Conservation (phyloP, 352 stramenopile species). For the Phytophthora vignae region DNA sequence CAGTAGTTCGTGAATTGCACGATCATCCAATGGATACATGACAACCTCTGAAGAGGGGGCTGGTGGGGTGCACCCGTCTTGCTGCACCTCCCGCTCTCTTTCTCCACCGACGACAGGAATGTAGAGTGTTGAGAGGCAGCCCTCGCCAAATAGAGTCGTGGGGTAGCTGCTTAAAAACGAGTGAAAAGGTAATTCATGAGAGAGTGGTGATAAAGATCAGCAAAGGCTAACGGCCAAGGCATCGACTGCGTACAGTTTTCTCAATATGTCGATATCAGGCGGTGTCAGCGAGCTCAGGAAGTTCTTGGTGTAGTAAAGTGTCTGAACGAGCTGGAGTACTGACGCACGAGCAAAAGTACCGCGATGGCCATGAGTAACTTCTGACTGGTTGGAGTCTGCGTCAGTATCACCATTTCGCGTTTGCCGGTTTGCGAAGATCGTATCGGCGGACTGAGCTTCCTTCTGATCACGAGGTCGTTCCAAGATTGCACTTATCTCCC, state of each 20-base stretch:
- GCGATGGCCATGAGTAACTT: not conserved
- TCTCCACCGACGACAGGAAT: constrained; percentile 21
- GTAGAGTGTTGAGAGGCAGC: constrained; percentile 43
- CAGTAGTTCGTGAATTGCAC: constrained; percentile 46
- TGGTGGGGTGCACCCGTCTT: not conserved
- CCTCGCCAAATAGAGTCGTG: constrained; percentile 34
- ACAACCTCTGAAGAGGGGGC: constrained; percentile 2
- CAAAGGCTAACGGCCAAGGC: not conserved
- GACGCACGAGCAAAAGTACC: constrained; percentile 45
- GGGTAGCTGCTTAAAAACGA: constrained; percentile 40
- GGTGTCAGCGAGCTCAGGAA: constrained; percentile 36
- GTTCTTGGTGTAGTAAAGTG: constrained; percentile 34
- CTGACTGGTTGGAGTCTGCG: not conserved
- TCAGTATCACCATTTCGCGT: not conserved
- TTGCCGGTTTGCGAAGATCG: constrained; percentile 22
- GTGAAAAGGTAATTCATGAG: constrained; percentile 8
- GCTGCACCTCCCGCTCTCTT: not conserved
- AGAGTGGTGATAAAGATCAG: not conserved
- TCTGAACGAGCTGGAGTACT: constrained; percentile 54
- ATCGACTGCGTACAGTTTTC: constrained; percentile 41
- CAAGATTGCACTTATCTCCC: constrained; percentile 26
- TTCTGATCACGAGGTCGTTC: constrained; percentile 26
- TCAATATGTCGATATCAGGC: constrained; percentile 28
- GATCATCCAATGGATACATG: constrained; percentile 37
- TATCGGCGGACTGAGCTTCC: constrained; percentile 16